Percentiles rank a stretch among this genome's conserved stretches.
Evolutionary conservation across 2,329 filamentous ascomycete genomes (phyloP).

Genomic region (Arthroderma sp.): DNA sequence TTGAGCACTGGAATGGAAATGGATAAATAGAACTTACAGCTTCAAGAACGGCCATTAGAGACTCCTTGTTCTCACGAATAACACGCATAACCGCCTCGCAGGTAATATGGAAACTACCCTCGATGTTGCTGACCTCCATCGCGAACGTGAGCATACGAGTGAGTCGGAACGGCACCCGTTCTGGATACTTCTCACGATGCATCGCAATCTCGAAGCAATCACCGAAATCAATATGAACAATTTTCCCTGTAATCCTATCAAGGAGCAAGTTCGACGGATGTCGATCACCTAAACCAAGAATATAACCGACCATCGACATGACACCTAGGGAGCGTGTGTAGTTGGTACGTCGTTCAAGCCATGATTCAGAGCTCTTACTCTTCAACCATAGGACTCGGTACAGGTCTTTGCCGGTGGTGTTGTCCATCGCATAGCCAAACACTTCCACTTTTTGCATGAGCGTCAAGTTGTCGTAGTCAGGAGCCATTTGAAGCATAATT

Average conservation of each 20-base stretch:
- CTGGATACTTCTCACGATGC: conserved; percentile 98
- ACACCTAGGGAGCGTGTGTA: conserved; percentile 94
- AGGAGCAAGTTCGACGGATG: conserved; percentile 98
- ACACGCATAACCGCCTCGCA: conserved; percentile 99
- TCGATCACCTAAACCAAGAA: conserved; percentile 87
- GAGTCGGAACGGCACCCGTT: conserved; percentile 91
- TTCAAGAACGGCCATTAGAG: conserved; percentile 94
- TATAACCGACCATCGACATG: conserved; percentile 99
- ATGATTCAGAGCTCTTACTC: conserved; percentile 94
- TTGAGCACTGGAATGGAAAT: background rate
- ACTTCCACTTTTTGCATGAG: conserved; percentile 99
- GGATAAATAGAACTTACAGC: conserved; percentile 53
- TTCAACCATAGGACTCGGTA: conserved; percentile 98
- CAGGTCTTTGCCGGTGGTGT: conserved; percentile 95
- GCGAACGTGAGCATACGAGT: conserved; percentile 99
- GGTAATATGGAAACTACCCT: conserved; percentile 94
- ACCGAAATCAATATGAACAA: conserved; percentile 97
- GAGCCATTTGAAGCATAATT: conserved; percentile 99
- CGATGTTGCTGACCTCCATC: conserved; percentile 99
- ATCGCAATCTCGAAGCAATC: conserved; percentile 99
- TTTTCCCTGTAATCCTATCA: conserved; percentile 88
- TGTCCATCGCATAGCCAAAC: conserved; percentile 97
- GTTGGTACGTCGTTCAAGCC: conserved; percentile 95
- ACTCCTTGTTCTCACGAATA: conserved; percentile 92
- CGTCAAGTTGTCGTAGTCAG: conserved; percentile 95